Evolutionary conservation across 108 stramenopile species (phyloP), one percentile per base, ranked within the genome.

Genomic region (Nannochloropsis salina): DNA sequence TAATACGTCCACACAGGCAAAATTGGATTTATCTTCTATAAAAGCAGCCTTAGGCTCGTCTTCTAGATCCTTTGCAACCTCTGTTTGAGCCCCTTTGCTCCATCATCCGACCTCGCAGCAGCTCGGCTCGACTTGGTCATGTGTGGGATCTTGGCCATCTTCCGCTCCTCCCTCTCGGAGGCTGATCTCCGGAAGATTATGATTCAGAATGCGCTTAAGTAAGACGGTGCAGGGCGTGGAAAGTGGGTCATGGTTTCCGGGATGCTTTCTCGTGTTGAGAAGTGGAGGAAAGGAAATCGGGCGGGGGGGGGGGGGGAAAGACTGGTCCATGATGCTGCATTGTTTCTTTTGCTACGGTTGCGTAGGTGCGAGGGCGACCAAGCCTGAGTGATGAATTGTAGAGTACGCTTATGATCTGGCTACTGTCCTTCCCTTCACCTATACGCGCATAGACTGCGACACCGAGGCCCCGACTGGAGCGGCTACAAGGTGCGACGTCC

Each of bases 71-170:
- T 31, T 31, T 31, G 31, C 1, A 1, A 31, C 31, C 31, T 31
- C 31, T 31, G 31, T 31, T 31, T 31, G 31, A 31, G 31, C 61
- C 20, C 61, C 61, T 6, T 6, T 74, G 20, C 61, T 74, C n/a
- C 61, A 74, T 74, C 61, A 74, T n/a, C 61, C 61, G 61, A n/a
- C 15, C 61, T 74, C 61, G 61, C 61, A 74, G 61, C 61, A 6
- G 61, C 61, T 31, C 31, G 31, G 31, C 31, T 31, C 31, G 31
- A 31, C 31, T 31, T 31, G 31, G 31, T 31, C 31, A 96, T 97
- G 97, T 97, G 98, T 88, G 98, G 98, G 82, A 98, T 98, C 87
- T 95, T 97, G 87, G 95, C 96, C 86, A 97, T 98, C 90, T 97
- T 98, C 92, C 93, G 93, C 83, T 96, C 95, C 42, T 91, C 94